Conservation (phyloP, 2,329 filamentous ascomycete genomes). For the Penicillium olsonii region DNA sequence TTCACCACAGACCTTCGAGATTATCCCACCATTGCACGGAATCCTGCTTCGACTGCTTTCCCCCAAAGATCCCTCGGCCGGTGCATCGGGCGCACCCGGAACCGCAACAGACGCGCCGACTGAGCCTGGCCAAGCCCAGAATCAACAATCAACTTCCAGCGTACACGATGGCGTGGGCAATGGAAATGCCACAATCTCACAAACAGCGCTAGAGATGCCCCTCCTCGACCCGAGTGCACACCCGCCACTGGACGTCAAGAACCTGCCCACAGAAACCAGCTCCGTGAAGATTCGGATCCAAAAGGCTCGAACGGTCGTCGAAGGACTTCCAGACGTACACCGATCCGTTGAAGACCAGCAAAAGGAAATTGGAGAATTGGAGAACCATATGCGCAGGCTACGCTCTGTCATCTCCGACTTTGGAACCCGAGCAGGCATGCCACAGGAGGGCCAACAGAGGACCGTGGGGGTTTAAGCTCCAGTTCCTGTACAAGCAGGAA, state of each 20-base stretch:
- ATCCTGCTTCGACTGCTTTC: slow-evolving; percentile 74
- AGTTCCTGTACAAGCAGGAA: not conserved
- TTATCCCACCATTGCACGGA: slow-evolving; percentile 76
- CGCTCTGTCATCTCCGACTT: slow-evolving; percentile 44
- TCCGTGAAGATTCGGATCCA: slow-evolving; percentile 81
- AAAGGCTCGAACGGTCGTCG: slow-evolving; percentile 62
- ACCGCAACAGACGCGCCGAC: slow-evolving; percentile 29
- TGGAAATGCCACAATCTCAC: slow-evolving; percentile 25
- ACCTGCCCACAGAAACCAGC: slow-evolving; percentile 76
- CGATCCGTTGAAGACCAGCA: slow-evolving; percentile 48
- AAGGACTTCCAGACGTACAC: slow-evolving; percentile 46
- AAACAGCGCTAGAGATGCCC: slow-evolving; percentile 29
- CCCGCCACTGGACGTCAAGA: slow-evolving; percentile 65
- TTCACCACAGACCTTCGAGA: slow-evolving; percentile 80
- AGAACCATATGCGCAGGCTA: slow-evolving; percentile 41
- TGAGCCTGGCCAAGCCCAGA: slow-evolving; percentile 25
- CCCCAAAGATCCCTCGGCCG: slow-evolving; percentile 43
- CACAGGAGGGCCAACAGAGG: not conserved
- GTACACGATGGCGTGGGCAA: slow-evolving; percentile 23
- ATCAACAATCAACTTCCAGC: slow-evolving; percentile 29
- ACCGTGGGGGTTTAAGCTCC: not conserved
- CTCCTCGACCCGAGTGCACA: slow-evolving; percentile 30
- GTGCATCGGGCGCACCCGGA: slow-evolving; percentile 18
- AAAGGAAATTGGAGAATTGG: slow-evolving; percentile 44
- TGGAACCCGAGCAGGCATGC: slow-evolving; percentile 34